Conservation (phyloP, 352 stramenopile genomes). For the Phytophthora citricola region DNA sequence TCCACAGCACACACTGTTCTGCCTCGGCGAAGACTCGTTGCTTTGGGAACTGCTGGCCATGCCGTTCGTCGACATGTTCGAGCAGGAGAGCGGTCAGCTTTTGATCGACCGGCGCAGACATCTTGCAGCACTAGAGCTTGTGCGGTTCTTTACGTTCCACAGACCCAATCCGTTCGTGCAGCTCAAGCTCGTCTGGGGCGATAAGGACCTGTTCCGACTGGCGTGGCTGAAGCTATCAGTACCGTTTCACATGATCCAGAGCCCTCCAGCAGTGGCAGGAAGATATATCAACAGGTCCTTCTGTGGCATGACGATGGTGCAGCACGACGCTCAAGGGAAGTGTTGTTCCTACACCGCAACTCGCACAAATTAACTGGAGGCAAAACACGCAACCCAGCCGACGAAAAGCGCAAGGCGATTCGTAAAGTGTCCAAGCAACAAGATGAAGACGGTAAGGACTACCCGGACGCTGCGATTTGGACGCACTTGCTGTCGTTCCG, state of each 20-base stretch:
- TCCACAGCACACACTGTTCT: slow-evolving; percentile 54
- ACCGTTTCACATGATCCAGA: slow-evolving; percentile 58
- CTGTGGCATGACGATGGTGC: slow-evolving; percentile 27
- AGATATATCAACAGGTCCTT: slow-evolving; percentile 43
- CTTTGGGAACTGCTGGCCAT: slow-evolving; percentile 58
- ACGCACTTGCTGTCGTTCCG: slow-evolving; percentile 70
- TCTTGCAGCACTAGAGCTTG: slow-evolving; percentile 27
- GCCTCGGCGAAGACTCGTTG: slow-evolving; percentile 50
- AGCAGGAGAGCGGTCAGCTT: slow-evolving; percentile 66
- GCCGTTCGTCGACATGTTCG: slow-evolving; percentile 62
- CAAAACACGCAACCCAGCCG: slow-evolving; percentile 6
- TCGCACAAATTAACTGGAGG: slow-evolving; percentile 56
- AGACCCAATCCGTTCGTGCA: slow-evolving; percentile 50
- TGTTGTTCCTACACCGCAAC: slow-evolving; percentile 80
- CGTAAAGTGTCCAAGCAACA: not conserved
- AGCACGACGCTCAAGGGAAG: slow-evolving; percentile 38
- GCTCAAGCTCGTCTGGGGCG: slow-evolving; percentile 53
- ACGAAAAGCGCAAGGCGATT: slow-evolving; percentile 9
- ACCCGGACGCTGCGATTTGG: slow-evolving; percentile 53
- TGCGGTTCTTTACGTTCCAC: slow-evolving; percentile 50
- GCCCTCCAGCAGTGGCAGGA: slow-evolving; percentile 47
- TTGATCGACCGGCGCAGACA: slow-evolving; percentile 44
- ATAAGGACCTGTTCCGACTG: slow-evolving; percentile 52
- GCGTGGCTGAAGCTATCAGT: slow-evolving; percentile 69
- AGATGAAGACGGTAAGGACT: not conserved